Evolutionary conservation across 352 stramenopile genomes (phyloP).

Genomic region (Globisporangium irregulare): DNA sequence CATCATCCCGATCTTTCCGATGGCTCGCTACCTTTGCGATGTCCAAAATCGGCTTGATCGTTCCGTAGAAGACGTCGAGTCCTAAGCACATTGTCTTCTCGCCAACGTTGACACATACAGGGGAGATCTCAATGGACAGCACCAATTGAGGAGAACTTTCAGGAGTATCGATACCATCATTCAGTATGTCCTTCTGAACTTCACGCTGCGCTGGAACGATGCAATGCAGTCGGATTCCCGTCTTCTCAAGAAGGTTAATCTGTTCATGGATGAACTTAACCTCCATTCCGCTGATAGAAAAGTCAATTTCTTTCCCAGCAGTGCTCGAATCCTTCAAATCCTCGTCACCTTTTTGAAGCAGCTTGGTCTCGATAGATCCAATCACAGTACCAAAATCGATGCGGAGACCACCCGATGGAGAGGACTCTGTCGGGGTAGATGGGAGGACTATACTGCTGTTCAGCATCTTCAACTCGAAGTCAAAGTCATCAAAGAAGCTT

Average conservation of each 20-base stretch:
- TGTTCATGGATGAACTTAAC: conserved; percentile 19
- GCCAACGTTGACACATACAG: conserved; percentile 21
- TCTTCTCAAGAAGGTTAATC: conserved; percentile 18
- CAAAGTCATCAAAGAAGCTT: conserved; percentile 15
- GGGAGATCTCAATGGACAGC: conserved; percentile 10
- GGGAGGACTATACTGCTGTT: conserved; percentile 18
- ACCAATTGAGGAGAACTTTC: neutral
- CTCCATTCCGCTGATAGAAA: conserved; percentile 17
- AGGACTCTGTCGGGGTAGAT: neutral
- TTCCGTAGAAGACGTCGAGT: conserved; percentile 20
- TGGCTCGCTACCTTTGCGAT: conserved; percentile 9
- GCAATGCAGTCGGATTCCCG: conserved; percentile 4
- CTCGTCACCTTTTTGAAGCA: conserved; percentile 1
- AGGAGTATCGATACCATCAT: neutral
- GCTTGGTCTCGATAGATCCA: conserved; percentile 11
- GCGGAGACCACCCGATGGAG: conserved; percentile 7
- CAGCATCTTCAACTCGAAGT: conserved; percentile 31
- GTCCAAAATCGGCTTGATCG: conserved; percentile 22
- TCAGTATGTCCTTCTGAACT: neutral
- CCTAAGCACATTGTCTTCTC: conserved; percentile 17
- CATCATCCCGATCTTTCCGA: conserved; percentile 12
- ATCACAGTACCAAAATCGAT: conserved; percentile 17
- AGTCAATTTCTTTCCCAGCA: conserved; percentile 1
- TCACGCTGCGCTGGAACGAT: conserved; percentile 5
- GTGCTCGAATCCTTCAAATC: neutral